A percentile compares a stretch with the other conserved stretches of the same genome.
These are phyloP conservation scores for Mortierella antarctica DNA, from an alignment of 192 early-diverging fungal species.

Conservation along the genomic window DNA sequence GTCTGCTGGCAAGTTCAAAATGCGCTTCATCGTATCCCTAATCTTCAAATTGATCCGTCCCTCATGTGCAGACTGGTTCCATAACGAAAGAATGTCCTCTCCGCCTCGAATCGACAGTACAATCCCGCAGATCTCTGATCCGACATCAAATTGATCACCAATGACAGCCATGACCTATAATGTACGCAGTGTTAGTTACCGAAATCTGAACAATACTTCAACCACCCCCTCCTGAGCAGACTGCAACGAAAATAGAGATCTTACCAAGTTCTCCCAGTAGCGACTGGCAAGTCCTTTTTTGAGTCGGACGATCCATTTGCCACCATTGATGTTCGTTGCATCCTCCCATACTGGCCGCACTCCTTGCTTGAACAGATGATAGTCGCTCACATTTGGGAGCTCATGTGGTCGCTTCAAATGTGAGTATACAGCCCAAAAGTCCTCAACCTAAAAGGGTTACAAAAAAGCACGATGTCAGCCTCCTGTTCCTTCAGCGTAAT, in stretches of 20 bases:
- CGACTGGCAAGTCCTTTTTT: conserved; percentile 92
- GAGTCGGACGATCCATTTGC: conserved; percentile 95
- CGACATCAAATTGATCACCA: conserved; percentile 91
- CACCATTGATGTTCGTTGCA: conserved; percentile 82
- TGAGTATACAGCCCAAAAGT: conserved; percentile 84
- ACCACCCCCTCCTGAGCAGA: too few relatives aligned
- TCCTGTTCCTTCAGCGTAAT: neutral
- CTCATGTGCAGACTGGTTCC: conserved; percentile 91
- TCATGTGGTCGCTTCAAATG: conserved; percentile 86
- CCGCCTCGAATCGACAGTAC: conserved; percentile 92
- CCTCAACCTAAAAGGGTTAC: conserved; percentile 66
- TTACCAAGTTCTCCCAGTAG: conserved; percentile 90
- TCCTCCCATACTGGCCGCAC: conserved; percentile 98
- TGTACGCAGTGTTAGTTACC: too few relatives aligned
- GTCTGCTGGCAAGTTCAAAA: conserved; percentile 86
- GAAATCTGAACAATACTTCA: too few relatives aligned
- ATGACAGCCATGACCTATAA: conserved; percentile 82
- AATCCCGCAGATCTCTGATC: conserved; percentile 90
- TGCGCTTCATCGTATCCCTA: conserved; percentile 88
- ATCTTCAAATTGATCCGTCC: conserved; percentile 87
- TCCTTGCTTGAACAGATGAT: conserved; percentile 93
- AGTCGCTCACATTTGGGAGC: conserved; percentile 88
- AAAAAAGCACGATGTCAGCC: neutral
- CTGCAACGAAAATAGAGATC: neutral
- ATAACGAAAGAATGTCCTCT: conserved; percentile 95